Evolutionary conservation across 2,329 filamentous ascomycete species (phyloP), one percentile per base, ranked within the genome.

Genomic region (Xylaria sp.): DNA sequence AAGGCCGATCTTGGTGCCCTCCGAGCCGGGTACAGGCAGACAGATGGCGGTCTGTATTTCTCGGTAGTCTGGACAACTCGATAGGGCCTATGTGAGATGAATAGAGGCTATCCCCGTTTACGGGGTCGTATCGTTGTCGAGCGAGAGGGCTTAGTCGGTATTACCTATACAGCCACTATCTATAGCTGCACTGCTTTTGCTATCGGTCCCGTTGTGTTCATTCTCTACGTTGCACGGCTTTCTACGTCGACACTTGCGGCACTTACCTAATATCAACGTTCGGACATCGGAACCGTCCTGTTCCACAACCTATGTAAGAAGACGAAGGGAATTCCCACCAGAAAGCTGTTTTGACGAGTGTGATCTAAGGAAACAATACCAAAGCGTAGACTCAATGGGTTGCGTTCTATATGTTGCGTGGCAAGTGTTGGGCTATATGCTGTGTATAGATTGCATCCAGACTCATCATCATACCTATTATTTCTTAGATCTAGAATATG

Each of bases 21-120:
- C 19, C 24, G 32, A 5, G 3, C 9, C 12, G 19, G 47, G 1
- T 11, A 19, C n/a, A 24, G 21, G 47, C 11, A 24, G 47, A 24
- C 47, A 50, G 61, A 42, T 32, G 60, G 59, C 47, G 39, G 60
- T 60, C 58, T 47, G 64, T 63, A 56, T 60, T 39, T 51, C 65
- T 24, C 64, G 55, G 59, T 56, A 64, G 50, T 9, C 60, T 61
- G 48, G 64, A 50, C 63, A 60, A 61, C 64, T 42, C 32, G 34
- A 34, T 21, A 53, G 24, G 19, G 14, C 32, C 51, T 12, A 45
- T 48, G 54, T 58, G 47, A 59, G 47, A 59, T 64, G 47, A 59
- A 54, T 47, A 34, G 53, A 42, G 24, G 24, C 4, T 45, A 24
- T 39, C 32, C 32, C 42, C 45, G 32, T 17, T 47, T 47, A 47